Base-by-base conservation (phyloP, 2,329 filamentous ascomycete genomes). In the Penicillium aurantiogriseum region DNA sequence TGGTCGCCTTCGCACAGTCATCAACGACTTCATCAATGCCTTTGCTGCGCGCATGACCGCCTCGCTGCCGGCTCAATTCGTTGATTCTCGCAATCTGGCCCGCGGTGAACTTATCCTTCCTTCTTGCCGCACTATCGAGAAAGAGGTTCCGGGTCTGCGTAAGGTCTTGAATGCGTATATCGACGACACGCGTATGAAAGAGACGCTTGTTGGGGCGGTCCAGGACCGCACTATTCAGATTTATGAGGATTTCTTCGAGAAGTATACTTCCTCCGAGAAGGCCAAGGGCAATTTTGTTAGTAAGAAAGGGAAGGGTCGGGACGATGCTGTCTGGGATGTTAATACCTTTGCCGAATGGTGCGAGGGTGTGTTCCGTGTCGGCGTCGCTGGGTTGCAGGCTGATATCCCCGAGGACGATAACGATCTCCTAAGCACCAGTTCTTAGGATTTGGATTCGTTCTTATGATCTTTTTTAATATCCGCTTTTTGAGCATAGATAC, bases 171-270 rank as follows among this genome's bases (percentile, higher is more conserved):
- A 83, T 52, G 83, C 84, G 57, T 88, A 87, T 67, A 77, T 89
- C n/a, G 81, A 85, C 23, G 86, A 88, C 67, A 73, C 76, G n/a
- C 77, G 86, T 27, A 88, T 85, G 56, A 80, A 83, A 56, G 86
- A 88, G 69, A 88, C 86, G 31, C 78, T 89, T 9, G 84, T 88
- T 5, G 84, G 82, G 15, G 86, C 86, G 2, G 85, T 88, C 25
- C 81, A 87, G 70, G 86, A 88, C 66, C 81, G 82, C 60, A 83
- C 87, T 15, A 79, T 85, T 17, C 80, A 84, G 67, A 79, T 79
- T 10, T 89, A 89, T 64, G 85, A 88, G 67, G 80, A 83, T 6
- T 88, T 87, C 74, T 85, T 85, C 59, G 84, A 87, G 31, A 76
- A 74, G 25, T 80, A 80, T 60, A 69, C 63, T 10, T 68, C 68